phyloP scores from a whole-genome alignment of 1,284 basidiomycete genomes.

The Sutorius eximius region DNA sequence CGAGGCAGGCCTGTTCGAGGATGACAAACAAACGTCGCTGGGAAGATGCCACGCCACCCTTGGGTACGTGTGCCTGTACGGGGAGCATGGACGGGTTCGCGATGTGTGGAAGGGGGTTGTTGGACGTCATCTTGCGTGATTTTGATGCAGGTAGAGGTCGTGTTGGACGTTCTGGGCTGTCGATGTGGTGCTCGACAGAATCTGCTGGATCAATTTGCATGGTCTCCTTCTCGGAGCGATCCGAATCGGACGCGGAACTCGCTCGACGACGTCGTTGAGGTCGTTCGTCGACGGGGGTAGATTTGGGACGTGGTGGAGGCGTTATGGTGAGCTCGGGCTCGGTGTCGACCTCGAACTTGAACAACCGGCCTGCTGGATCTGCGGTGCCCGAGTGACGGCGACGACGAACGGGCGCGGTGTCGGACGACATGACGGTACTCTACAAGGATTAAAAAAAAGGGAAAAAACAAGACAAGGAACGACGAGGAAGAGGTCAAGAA shows the following conservation, averaged over 20 bases:
- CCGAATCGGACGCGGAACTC: constrained; percentile 31
- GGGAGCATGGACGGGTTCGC: constrained; percentile 81
- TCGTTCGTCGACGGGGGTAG: constrained; percentile 35
- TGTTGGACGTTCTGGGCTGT: constrained; percentile 41
- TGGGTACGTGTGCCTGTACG: constrained; percentile 76
- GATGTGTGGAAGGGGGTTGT: constrained; percentile 40
- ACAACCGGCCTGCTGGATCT: constrained; percentile 10
- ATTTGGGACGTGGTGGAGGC: constrained; percentile 36
- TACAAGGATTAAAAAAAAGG: not conserved
- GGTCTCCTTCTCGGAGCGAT: constrained; percentile 33
- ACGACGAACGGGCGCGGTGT: constrained; percentile 15
- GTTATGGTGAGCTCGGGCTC: constrained; percentile 5
- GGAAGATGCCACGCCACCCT: constrained; percentile 55
- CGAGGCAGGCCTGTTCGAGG: constrained; percentile 91
- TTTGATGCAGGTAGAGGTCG: constrained; percentile 52
- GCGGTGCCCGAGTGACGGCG: constrained; percentile 36
- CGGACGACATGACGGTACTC: constrained; percentile 12
- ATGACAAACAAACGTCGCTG: constrained; percentile 86
- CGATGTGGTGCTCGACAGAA: not conserved
- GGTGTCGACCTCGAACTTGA: constrained; percentile 4
- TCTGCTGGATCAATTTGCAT: constrained; percentile 27
- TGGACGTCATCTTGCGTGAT: constrained; percentile 42
- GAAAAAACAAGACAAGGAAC: not conserved
- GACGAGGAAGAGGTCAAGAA: not conserved
- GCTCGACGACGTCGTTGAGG: constrained; percentile 21